Conservation (phyloP, 495 filamentous ascomycete species). For the Jackrogersella minutella region DNA sequence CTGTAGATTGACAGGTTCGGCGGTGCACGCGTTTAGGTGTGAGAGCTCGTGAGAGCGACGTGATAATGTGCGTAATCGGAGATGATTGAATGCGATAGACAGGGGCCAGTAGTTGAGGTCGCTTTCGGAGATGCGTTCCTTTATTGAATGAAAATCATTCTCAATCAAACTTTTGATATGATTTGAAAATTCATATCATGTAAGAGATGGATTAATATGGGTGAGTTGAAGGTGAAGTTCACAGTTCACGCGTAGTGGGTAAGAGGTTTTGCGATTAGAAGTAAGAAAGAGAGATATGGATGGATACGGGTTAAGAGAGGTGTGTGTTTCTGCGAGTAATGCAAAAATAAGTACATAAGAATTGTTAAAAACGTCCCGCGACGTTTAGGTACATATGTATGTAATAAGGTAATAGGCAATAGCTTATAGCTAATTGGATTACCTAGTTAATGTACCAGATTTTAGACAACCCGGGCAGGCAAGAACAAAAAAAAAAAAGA, state of each 20-base stretch:
- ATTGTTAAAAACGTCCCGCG: not conserved
- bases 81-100: constrained; percentile 40
- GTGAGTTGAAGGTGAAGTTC: constrained; percentile 3
- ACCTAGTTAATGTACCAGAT: not conserved
- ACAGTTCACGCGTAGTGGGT: constrained; percentile 1
- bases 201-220: not conserved
- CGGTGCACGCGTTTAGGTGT: constrained; percentile 28
- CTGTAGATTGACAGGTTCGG: constrained; percentile 5
- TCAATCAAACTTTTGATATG: constrained; percentile 1
- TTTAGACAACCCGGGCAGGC: not conserved
- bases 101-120: constrained; percentile 17
- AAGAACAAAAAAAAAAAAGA: not conserved
- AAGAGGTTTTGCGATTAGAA: constrained; percentile 9
- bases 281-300: constrained; percentile 7
- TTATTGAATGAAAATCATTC: constrained; percentile 13
- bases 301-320: no score
- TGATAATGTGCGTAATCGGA: constrained; percentile 38
- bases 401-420: not conserved
- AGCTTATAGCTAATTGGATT: not conserved
- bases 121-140: constrained; percentile 22
- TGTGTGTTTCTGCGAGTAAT: constrained; percentile 23
- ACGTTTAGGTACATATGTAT: constrained; percentile 9
- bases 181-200: not conserved
- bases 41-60: constrained; percentile 20
- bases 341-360: constrained; percentile 11